Evolutionary conservation across 768 basidiomycete genomes (phyloP).

Genomic region (Terana coerulea): DNA sequence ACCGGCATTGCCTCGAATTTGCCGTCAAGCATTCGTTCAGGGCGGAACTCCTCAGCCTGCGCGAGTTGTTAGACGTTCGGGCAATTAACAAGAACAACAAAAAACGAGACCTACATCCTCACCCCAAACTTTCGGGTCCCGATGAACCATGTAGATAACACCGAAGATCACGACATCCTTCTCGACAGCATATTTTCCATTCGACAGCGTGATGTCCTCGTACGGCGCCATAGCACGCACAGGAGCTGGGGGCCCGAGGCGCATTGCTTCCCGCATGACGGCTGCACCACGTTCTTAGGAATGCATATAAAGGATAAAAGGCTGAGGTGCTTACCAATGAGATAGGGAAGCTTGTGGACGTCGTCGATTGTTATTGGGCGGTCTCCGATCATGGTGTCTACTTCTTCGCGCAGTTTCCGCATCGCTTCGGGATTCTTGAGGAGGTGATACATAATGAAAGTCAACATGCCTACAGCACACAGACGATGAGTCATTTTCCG

Average conservation of each 20-base stretch:
- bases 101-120: constrained; percentile 37
- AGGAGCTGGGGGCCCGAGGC: constrained; percentile 37
- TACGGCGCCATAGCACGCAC: constrained; percentile 30
- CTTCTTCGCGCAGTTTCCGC: constrained; percentile 41
- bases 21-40: constrained; percentile 47
- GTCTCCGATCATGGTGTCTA: constrained; percentile 42
- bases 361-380: constrained; percentile 36
- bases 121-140: constrained; percentile 44
- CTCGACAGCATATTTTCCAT: constrained; percentile 37
- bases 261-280: constrained; percentile 33
- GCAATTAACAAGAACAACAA: not conserved
- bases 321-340: constrained; percentile 29
- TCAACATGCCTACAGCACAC: constrained; percentile 28
- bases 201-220: constrained; percentile 34
- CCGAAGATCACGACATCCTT: constrained; percentile 28
- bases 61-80: not conserved
- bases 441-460: constrained; percentile 42
- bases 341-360: constrained; percentile 40
- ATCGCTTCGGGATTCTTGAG: constrained; percentile 40
- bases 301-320: not conserved
- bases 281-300: constrained; percentile 21
- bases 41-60: constrained; percentile 36
- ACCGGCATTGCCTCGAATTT: constrained; percentile 44
- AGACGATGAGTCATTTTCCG: not conserved
- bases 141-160: constrained; percentile 29